Base-by-base conservation (phyloP, 176 grass and related monocot species). In the Oryza glaberrima region DNA sequence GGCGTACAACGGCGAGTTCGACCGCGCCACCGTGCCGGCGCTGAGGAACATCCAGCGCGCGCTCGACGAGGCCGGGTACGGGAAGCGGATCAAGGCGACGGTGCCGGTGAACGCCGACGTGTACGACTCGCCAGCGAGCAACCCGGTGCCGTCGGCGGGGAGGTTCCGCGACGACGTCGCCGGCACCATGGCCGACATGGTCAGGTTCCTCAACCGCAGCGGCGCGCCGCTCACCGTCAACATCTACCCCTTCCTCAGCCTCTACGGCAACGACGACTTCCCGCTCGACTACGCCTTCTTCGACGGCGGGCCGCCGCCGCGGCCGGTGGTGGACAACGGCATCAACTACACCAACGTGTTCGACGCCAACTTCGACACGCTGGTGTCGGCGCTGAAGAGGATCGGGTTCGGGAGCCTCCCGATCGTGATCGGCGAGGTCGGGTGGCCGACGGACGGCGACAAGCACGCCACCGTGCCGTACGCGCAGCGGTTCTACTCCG, bases 251-350 rank as follows among this genome's bases (percentile, higher is more conserved):
- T 93, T 96, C 74, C 89, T 93, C 23, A 93, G 94, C 67, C 81
- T 96, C 9, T 96, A 93, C 22, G 91, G 78, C 7, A 83, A 86
- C 73, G 69, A 66, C 25, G 17, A 86, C n/a, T 96, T 96, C 82
- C 94, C 94, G 0, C 19, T 89, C 26, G 91, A 96, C 84, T 96
- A 86, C 67, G 91, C 94, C 65, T 96, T 93, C 94, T 96, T 96
- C 81, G 88, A 91, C 74, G 89, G 84, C 51, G 46, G 44, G 28
- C 12, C 6, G 11, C 69, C 47, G 5, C 4, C 35, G 4, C 82
- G 28, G 15, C 88, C 93, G 52, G 47, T 95, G 15, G 47, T 91
- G 25, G 93, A 95, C 72, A 88, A 90, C 1, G 82, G 85, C 23
- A 15, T 85, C 54, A 58, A 25, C 54, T 88, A 93, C 78, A 88